Evolutionary conservation across 176 grass and related monocot species (phyloP).

Genomic region (Aegilops speltoides): DNA sequence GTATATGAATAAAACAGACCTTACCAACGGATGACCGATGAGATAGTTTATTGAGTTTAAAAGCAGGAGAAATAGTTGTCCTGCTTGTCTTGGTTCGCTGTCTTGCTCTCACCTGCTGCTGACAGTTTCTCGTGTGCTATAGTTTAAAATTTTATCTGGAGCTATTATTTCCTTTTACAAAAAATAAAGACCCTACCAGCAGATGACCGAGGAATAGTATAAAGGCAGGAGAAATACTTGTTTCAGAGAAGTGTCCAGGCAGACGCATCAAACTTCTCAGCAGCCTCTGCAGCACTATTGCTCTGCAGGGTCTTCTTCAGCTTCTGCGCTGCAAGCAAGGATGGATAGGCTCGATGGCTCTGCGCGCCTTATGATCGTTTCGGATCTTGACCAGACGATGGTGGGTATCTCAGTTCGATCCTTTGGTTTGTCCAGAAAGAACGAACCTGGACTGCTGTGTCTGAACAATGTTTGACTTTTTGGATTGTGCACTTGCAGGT

Average conservation of each 20-base stretch:
- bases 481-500: slow-evolving; percentile 43
- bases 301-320: slow-evolving; percentile 14
- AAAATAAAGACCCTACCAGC: neutral
- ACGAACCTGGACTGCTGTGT: neutral
- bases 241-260: slow-evolving; percentile 18
- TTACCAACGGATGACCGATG: neutral
- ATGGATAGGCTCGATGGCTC: slow-evolving; percentile 70
- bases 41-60: neutral
- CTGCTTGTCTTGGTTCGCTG: neutral
- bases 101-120: neutral
- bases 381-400: slow-evolving; percentile 91
- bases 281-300: neutral
- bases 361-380: slow-evolving; percentile 79
- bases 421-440: neutral
- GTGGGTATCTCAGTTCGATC: neutral
- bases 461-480: neutral
- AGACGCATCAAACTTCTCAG: neutral
- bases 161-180: neutral
- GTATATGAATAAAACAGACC: neutral
- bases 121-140: neutral
- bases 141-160: slow-evolving; percentile 1
- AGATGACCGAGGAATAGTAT: slow-evolving; percentile 8
- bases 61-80: neutral
- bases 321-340: neutral
- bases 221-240: neutral